Conservation (phyloP, 345 rosid species). For the Lepidium aucheri region DNA sequence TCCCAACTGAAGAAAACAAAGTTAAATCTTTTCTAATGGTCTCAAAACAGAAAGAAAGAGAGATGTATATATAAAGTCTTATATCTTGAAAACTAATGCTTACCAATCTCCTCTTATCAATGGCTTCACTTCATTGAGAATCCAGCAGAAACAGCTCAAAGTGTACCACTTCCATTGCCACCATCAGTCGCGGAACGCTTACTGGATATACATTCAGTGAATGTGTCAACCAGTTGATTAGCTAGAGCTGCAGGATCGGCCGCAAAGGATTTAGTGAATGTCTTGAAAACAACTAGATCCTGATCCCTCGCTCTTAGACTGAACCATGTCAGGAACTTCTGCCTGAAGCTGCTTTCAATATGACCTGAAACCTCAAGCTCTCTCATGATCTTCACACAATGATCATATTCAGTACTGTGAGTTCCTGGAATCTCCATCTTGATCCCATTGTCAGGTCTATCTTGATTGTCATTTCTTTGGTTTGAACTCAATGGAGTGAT, state of each 20-base stretch:
- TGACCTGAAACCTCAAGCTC: constrained; percentile 67
- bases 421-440: neutral
- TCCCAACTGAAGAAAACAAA: no score
- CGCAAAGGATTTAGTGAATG: constrained; percentile 47
- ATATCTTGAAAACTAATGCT: no score
- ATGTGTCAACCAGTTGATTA: constrained; percentile 73
- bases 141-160: neutral
- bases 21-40: no score
- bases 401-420: constrained; percentile 32
- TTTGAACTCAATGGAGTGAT: neutral
- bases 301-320: constrained; percentile 61
- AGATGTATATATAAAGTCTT: no score
- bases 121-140: no score
- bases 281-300: constrained; percentile 63
- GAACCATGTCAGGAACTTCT: constrained; percentile 81
- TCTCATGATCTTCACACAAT: constrained; percentile 57
- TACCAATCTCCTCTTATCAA: no score
- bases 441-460: no score
- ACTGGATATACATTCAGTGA: constrained; percentile 44
- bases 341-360: constrained; percentile 64
- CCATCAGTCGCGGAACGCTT: constrained; percentile 17
- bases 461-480: neutral
- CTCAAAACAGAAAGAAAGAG: no score
- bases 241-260: constrained; percentile 64
- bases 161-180: constrained; percentile 14